phyloP scores from a whole-genome alignment of 106 monocot genomes.

The Hemerocallis citrina region DNA sequence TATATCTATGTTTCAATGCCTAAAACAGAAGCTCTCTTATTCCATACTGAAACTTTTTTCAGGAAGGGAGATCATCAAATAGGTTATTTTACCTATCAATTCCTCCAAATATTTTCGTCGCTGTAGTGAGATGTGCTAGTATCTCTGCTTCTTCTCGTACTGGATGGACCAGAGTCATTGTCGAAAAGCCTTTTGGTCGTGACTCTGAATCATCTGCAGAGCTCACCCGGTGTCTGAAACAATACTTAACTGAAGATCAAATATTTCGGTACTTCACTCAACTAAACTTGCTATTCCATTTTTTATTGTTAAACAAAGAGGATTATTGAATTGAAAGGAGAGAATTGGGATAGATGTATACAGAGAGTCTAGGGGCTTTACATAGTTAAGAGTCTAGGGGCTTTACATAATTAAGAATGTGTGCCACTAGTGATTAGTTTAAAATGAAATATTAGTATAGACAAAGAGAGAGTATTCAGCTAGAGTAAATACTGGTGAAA shows the following conservation, averaged over 20 bases:
- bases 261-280: slow-evolving; percentile 56
- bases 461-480: too few species aligned
- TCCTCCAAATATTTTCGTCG: slow-evolving; percentile 82
- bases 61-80: slow-evolving; percentile 52
- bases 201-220: slow-evolving; percentile 67
- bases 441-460: too few species aligned
- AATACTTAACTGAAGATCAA: slow-evolving; percentile 65
- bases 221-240: slow-evolving; percentile 53
- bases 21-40: neutral
- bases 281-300: neutral
- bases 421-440: too few species aligned
- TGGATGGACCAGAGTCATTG: slow-evolving; percentile 83
- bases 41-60: neutral
- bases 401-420: too few species aligned
- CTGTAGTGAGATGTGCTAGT: slow-evolving; percentile 56
- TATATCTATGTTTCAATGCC: neutral
- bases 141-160: slow-evolving; percentile 45
- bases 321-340: too few species aligned
- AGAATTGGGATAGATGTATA: too few species aligned
- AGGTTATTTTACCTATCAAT: slow-evolving; percentile 85
- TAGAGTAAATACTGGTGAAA: too few species aligned
- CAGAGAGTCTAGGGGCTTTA: too few species aligned
- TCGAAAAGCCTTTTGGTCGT: slow-evolving; percentile 87
- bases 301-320: neutral
- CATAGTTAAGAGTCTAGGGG: too few species aligned